A percentile compares a stretch with the other conserved stretches of the same genome.
phyloP scores from a whole-genome alignment of 805 yeast genomes.

The Candida boleticola region DNA sequence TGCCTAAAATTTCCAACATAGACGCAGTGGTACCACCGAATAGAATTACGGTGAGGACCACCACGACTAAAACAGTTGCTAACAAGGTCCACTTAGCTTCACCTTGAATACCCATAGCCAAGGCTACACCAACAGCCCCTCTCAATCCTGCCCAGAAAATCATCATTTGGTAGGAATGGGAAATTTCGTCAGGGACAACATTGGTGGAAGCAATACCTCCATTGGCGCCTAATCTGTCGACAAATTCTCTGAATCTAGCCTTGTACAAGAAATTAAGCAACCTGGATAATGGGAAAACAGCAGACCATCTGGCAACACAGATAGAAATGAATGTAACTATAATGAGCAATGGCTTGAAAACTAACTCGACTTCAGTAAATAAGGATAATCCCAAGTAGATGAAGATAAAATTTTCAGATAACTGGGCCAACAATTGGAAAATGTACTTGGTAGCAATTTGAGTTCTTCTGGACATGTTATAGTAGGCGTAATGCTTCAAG shows the following conservation, averaged over 20 bases:
- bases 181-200: constrained; percentile 76
- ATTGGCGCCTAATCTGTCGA: constrained; percentile 20
- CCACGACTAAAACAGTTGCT: constrained; percentile 96
- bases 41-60: constrained; percentile 89
- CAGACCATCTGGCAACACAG: constrained; percentile 94
- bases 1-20: constrained; percentile 93
- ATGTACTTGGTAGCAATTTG: constrained; percentile 95
- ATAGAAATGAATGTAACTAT: constrained; percentile 87
- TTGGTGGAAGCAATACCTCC: constrained; percentile 41
- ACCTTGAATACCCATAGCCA: constrained; percentile 96
- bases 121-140: constrained; percentile 99
- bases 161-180: constrained; percentile 97
- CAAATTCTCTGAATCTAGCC: constrained; percentile 48
- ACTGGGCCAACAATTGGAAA: constrained; percentile 90
- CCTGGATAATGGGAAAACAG: constrained; percentile 90
- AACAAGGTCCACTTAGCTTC: constrained; percentile 83
- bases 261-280: constrained; percentile 77
- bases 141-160: constrained; percentile 98
- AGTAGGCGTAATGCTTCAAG: constrained; percentile 93
- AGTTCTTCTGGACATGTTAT: constrained; percentile 94
- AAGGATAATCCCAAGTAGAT: constrained; percentile 91
- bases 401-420: constrained; percentile 94
- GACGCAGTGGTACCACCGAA: constrained; percentile 99
- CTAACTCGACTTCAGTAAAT: constrained; percentile 94
- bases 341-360: constrained; percentile 89